Base-by-base conservation (phyloP, 2,329 filamentous ascomycete genomes). In the Ilyonectria sp. region DNA sequence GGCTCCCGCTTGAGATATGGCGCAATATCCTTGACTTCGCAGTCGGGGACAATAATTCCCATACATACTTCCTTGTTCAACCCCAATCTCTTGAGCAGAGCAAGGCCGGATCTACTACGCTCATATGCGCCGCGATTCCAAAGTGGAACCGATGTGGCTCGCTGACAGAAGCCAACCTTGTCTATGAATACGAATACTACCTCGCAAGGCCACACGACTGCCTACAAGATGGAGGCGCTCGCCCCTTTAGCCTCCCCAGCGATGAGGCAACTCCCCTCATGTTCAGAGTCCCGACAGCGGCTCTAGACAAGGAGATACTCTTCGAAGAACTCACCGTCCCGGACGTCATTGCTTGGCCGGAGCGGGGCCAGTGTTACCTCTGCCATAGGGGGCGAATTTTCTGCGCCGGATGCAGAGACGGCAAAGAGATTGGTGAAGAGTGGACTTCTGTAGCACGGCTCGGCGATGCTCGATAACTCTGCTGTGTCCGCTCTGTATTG, bases 1-100 rank as follows among this genome's bases (percentile, higher is more conserved):
- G 33, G 10, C 55, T 64, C 1, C 55, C 62, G n/a, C 29, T 60
- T 19, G 62, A 64, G 37, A 37, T 59, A 49, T 64, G 62, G 62
- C 1, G 11, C 11, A 2, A n/a, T 3, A 64, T 64, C 37, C 13
- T 64, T 31, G 29, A 49, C 10, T 17, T 64, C 35, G 55, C 55
- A 29, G n/a, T 13, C 50, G 5, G 19, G 29, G 46, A 54, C 47
- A 7, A 21, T 17, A 31, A 40, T 7, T 37, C 19, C 10, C 54
- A 59, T 29, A 7, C 0, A 11, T 64, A 49, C 23, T 17, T 9
- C 21, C 62, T 59, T 53, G 62, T 64, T 23, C 49, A 54, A 7
- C 62, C 62, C 31, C 47, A 55, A 33, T 21, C 50, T n/a, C 6
- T 63, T 6, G 19, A 63, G 37, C 52, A 57, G 21, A 57, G n/a